Evolutionary conservation across 352 stramenopile genomes (phyloP), one percentile per base, ranked within the genome.

Genomic region (Phytophthora melonis): DNA sequence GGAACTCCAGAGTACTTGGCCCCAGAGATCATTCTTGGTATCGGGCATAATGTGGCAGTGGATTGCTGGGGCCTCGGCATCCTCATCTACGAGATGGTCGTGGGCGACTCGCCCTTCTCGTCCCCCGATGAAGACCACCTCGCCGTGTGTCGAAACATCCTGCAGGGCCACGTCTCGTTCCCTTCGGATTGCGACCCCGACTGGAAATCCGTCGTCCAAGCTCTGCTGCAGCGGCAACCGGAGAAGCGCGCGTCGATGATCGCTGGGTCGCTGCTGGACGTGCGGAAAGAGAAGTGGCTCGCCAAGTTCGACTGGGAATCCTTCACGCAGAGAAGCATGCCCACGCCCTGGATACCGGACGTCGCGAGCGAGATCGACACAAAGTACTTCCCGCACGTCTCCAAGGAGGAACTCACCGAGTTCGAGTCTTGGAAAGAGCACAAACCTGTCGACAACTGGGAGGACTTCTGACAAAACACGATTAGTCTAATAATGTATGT

Each of bases 61-160:
- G 95, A 98, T 79, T 98, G 93, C 84, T 99, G 97, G 97, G 98
- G 96, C 18, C 80, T 99, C 57, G 97, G 97, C 36, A 97, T 98
- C 50, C 74, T 99, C 19, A 90, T 98, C 50, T 99, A 97, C 75
- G 96, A 99, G 79, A 99, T 99, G 97, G 83, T 98, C 4, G 91
- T 94, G 3, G 96, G 96, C 14, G 93, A 98, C 79, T 97, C 96
- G 19, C 96, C 96, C 13, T 99, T 99, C 68, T 96, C 97, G 49
- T 62, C 36, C 9, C 53, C 86, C 74, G 95, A 98, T 74, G 92
- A 98, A 63, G 96, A 99, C 68, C 94, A 96, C 13, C 97, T 98
- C 81, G 89, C 91, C 30, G 97, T 98, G 41, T 99, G 98, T 80
- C 92, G 98, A 77, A 93, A 97, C 50, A 98, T 99, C 58, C 76